Evolutionary conservation across 192 early-diverging fungal species (phyloP).

Genomic region (Umbelopsis ramanniana): DNA sequence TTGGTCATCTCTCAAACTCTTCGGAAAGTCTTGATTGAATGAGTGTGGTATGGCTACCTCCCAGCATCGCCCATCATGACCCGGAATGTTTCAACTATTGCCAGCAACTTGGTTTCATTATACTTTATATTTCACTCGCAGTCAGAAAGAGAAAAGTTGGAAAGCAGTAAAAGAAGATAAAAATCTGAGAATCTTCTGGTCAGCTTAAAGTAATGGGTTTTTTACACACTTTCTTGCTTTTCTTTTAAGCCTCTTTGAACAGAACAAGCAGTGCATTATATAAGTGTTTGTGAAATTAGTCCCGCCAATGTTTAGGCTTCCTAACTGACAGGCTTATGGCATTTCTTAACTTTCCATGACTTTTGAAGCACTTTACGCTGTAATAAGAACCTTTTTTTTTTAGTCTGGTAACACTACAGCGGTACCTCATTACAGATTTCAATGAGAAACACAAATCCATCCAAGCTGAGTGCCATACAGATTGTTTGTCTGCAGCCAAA

Average conservation of each 20-base stretch:
- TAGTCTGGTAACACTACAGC: background rate
- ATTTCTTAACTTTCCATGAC: slow-evolving; percentile 2
- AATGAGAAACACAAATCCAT: too few relatives aligned
- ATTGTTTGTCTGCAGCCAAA: background rate
- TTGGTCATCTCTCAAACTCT: too few relatives aligned
- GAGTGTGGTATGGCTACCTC: too few relatives aligned
- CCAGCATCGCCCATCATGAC: too few relatives aligned
- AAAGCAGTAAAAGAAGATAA: background rate
- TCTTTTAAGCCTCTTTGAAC: too few relatives aligned
- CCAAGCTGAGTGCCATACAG: background rate
- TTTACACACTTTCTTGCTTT: too few relatives aligned
- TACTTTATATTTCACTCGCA: too few relatives aligned
- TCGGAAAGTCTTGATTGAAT: too few relatives aligned
- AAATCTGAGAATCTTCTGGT: background rate
- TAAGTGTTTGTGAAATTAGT: background rate
- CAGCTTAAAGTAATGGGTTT: background rate
- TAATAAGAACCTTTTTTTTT: background rate
- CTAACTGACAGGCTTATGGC: background rate
- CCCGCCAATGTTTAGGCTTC: background rate
- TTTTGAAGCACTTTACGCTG: background rate
- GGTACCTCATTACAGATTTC: too few relatives aligned
- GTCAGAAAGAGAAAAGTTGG: too few relatives aligned
- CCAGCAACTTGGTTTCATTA: too few relatives aligned
- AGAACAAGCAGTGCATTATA: background rate
- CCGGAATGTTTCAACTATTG: too few relatives aligned